Percentiles rank a stretch among this genome's conserved stretches.
These are phyloP conservation scores for Alternaria alternata DNA, from an alignment of 2,329 filamentous ascomycete species.

Conservation along the genomic window DNA sequence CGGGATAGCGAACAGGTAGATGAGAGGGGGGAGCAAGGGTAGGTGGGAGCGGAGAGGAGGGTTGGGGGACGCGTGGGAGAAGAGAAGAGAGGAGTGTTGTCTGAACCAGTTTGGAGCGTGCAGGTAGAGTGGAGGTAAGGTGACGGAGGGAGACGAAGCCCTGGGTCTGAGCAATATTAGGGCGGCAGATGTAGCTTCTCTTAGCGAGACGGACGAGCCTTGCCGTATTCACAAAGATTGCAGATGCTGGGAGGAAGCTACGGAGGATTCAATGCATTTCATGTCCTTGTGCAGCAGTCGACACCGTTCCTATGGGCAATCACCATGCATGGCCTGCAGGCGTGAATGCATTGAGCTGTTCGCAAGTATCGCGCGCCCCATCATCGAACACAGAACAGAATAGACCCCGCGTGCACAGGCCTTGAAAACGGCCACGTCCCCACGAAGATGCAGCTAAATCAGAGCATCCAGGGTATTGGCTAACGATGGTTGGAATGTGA, in stretches of 20 bases:
- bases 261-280: slow-evolving; percentile 14
- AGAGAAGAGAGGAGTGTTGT: slow-evolving; percentile 31
- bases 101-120: slow-evolving; percentile 18
- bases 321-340: slow-evolving; percentile 19
- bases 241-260: slow-evolving; percentile 18
- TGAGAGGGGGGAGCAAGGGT: slow-evolving; percentile 17
- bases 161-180: slow-evolving; percentile 28
- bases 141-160: slow-evolving; percentile 27
- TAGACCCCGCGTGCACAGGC: slow-evolving; percentile 31
- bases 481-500: slow-evolving; percentile 3
- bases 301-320: slow-evolving; percentile 15
- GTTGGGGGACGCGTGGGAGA: slow-evolving; percentile 28
- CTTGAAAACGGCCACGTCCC: slow-evolving; percentile 17
- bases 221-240: slow-evolving; percentile 36
- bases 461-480: slow-evolving; percentile 4
- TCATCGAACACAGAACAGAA: slow-evolving; percentile 19
- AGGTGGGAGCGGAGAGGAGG: slow-evolving; percentile 28
- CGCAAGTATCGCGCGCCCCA: slow-evolving; percentile 22
- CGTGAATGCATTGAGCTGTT: slow-evolving; percentile 18
- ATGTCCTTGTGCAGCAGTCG: slow-evolving; percentile 19
- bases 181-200: slow-evolving; percentile 32
- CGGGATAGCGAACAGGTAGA: slow-evolving; percentile 30
- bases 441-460: slow-evolving; percentile 17
- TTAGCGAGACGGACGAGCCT: slow-evolving; percentile 46
- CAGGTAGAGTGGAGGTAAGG: slow-evolving; percentile 30